phyloP scores from a whole-genome alignment of 2,329 filamentous ascomycete genomes.

The Calonectria pauciramosa region DNA sequence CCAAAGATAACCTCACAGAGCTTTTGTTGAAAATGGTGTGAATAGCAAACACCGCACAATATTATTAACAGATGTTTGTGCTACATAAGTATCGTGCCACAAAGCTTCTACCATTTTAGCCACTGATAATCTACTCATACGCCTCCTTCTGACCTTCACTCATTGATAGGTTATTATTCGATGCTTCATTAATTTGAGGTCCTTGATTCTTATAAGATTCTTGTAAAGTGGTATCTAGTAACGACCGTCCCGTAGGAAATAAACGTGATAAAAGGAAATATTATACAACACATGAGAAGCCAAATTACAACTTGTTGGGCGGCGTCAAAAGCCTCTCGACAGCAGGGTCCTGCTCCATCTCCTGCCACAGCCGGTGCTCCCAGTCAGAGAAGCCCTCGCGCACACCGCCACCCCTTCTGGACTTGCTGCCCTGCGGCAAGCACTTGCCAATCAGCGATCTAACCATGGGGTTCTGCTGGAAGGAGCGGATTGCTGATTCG shows the following conservation, averaged over 20 bases:
- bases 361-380: slow-evolving; percentile 70
- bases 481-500: background rate
- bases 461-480: background rate
- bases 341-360: slow-evolving; percentile 64
- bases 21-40: no score
- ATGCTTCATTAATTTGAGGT: background rate
- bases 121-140: no score
- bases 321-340: background rate
- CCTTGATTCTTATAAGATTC: background rate
- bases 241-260: background rate
- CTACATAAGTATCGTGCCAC: no score
- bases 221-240: slow-evolving; percentile 5
- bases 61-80: no score
- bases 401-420: slow-evolving; percentile 57
- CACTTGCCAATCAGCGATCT: slow-evolving; percentile 47
- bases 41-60: no score
- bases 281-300: background rate
- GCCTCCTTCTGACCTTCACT: no score
- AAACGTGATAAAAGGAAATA: background rate
- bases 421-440: slow-evolving; percentile 57
- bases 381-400: slow-evolving; percentile 61
- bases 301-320: background rate
- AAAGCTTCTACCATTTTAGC: no score
- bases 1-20: no score
- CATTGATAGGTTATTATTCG: background rate